A percentile compares a stretch with the other conserved stretches of the same genome.
Evolutionary conservation across 2,329 filamentous ascomycete genomes (phyloP).

Genomic region (Nemania sp.): DNA sequence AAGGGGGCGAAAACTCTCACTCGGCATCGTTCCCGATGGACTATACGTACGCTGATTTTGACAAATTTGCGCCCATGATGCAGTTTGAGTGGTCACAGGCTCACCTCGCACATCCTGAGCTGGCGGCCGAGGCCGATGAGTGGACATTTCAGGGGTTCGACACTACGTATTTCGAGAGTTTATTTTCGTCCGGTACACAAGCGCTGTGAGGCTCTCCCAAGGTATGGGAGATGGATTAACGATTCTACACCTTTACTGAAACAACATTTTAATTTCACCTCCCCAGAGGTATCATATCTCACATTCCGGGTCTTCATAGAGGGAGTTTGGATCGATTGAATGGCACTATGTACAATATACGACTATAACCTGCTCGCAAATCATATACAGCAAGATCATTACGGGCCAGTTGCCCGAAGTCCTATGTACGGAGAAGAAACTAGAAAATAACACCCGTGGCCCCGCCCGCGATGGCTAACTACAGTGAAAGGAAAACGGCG

Average conservation of each 20-base stretch:
- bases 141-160: conserved; percentile 47
- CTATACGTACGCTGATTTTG: conserved; percentile 16
- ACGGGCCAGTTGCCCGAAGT: not conserved
- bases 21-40: conserved; percentile 17
- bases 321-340: not conserved
- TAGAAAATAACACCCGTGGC: not conserved
- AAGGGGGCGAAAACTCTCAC: conserved; percentile 15
- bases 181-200: conserved; percentile 24
- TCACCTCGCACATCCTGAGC: conserved; percentile 32
- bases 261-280: not conserved
- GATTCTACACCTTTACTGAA: no score
- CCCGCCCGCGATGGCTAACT: not conserved
- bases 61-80: conserved; percentile 21
- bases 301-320: not conserved
- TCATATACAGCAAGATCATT: conserved; percentile 1
- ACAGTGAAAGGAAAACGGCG: conserved; percentile 30
- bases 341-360: conserved; percentile 16
- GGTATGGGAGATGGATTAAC: no score
- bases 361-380: conserved; percentile 1
- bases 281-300: not conserved
- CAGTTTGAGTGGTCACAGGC: conserved; percentile 33
- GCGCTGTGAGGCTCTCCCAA: not conserved
- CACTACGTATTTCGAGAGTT: conserved; percentile 34
- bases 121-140: conserved; percentile 41
- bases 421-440: conserved; percentile 26